Evolutionary conservation across 2,329 filamentous ascomycete genomes (phyloP), one percentile per base, ranked within the genome.

Genomic region (Ascochyta pisi): DNA sequence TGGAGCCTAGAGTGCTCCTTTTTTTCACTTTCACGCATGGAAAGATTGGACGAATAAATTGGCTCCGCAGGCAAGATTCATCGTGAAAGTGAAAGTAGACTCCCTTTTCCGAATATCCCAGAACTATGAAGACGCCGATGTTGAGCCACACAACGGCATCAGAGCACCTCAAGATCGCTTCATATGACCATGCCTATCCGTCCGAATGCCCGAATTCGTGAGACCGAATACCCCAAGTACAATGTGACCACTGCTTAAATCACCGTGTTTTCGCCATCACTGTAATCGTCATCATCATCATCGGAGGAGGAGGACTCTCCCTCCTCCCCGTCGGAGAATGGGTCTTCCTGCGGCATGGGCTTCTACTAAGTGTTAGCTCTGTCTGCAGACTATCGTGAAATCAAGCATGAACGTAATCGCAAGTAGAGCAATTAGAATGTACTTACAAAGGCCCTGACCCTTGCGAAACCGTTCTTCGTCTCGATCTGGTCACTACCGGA

Each of bases 241-340:
- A 27, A 6, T 13, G 15, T 27, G 15, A 5, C 6, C 10, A 4
- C 12, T 44, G 5, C 13, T 47, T 50, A 68, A 42, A 69, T 71
- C 19, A 75, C 73, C 8, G 67, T 70, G 24, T 73, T 66, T 33
- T 75, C 72, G 22, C 74, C 74, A 45, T 71, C 71, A n/a, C 71
- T 68, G 43, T 81, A 73, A 26, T 67, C 59, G 34, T 63, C 77
- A 8, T 78, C 76, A 35, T 83, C 64, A 22, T 38, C 45, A 16
- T 16, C 16, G 16, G 16, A 16, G 3, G 50, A 54, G 19, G 46
- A 44, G 74, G 77, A n/a, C 75, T 78, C 78, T 45, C 82, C 80
- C 3, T 75, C 77, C 26, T 83, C 81, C 1, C 76, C 65, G 71
- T 78, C 26, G 13, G 29, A 44, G 19, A 26, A 26, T 12, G 40